Evolutionary conservation across 768 basidiomycete species (phyloP), one percentile per base, ranked within the genome.

Genomic region (Panaeolus papilionaceus): DNA sequence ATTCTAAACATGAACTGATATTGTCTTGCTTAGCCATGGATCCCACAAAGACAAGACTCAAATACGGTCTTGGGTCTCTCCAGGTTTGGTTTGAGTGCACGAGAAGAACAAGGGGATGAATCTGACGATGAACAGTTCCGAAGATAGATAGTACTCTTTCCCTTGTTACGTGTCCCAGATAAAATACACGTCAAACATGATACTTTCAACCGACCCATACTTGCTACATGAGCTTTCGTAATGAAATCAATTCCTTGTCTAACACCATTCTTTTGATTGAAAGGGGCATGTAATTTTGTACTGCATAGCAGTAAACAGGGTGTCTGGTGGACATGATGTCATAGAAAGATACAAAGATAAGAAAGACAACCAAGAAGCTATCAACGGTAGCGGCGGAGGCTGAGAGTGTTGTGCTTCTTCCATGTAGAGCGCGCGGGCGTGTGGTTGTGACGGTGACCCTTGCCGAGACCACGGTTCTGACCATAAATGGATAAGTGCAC

Each of bases 341-440:
- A 76, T 74, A 75, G 70, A 51, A 68, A 73, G 65, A 75, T 71
- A 70, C 71, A 73, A 67, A 67, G 68, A 69, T 68, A 64, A 67
- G 69, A 67, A 71, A 73, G 70, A 58, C 67, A 71, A 64, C 72
- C 64, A 71, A 68, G 73, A 75, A 66, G 58, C 73, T 70, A 83
- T 88, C 87, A 94, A 81, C 93, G 90, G 87, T 94, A 94, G 71
- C 93, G 90, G 77, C 91, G 93, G 70, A 94, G 87, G 79, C 89
- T 92, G 87, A 94, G 92, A 16, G 96, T 98, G 89, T 98, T 99
- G 95, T 98, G 94, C 79, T 87, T 95, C 83, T 94, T 95, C 96
- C 96, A 99, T 82, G 93, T 95, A 10, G 95, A 92, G 70, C 90
- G 89, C 73, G 90, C 89, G 58, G 95, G 95, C 51, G 91, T 89